Evolutionary conservation across 257 asterid genomes (phyloP).

Genomic region (Thymus mandschuricus): DNA sequence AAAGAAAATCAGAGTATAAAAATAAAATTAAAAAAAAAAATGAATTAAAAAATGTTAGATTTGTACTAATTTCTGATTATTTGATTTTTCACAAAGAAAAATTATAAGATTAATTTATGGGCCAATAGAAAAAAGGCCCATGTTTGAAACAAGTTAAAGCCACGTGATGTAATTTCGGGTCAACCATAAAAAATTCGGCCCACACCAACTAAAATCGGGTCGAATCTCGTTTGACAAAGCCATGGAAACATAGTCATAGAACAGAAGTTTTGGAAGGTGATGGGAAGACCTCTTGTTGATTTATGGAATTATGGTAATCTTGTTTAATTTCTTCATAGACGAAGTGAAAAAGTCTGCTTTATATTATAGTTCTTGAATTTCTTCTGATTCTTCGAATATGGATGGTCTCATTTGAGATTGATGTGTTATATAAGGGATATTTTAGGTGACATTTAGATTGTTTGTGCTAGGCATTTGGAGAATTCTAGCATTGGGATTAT

Average conservation of each 20-base stretch:
- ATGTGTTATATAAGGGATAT: slow-evolving; percentile 25
- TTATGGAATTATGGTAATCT: slow-evolving; percentile 33
- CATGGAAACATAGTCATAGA: slow-evolving; percentile 44
- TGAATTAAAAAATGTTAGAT: too few species aligned
- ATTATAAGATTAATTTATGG: too few species aligned
- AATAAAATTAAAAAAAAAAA: too few species aligned
- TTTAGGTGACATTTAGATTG: slow-evolving; percentile 41
- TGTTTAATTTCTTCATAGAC: slow-evolving; percentile 24
- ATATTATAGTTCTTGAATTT: slow-evolving; percentile 10
- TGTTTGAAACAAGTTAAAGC: too few species aligned
- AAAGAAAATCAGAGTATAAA: too few species aligned
- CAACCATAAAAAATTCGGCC: too few species aligned
- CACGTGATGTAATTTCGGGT: too few species aligned
- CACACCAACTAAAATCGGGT: too few species aligned
- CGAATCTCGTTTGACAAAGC: neutral
- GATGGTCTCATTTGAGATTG: slow-evolving; percentile 36
- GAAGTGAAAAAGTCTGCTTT: slow-evolving; percentile 1
- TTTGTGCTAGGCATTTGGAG: slow-evolving; percentile 48
- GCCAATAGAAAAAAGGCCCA: too few species aligned
- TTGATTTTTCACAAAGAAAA: too few species aligned
- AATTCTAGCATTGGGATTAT: slow-evolving; percentile 53
- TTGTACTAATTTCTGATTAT: too few species aligned
- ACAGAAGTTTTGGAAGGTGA: slow-evolving; percentile 24
- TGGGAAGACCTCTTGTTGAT: slow-evolving; percentile 11
- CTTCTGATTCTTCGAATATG: slow-evolving; percentile 21